Base-by-base conservation (phyloP, 2,329 filamentous ascomycete genomes). In the Phialemoniopsis sp. region DNA sequence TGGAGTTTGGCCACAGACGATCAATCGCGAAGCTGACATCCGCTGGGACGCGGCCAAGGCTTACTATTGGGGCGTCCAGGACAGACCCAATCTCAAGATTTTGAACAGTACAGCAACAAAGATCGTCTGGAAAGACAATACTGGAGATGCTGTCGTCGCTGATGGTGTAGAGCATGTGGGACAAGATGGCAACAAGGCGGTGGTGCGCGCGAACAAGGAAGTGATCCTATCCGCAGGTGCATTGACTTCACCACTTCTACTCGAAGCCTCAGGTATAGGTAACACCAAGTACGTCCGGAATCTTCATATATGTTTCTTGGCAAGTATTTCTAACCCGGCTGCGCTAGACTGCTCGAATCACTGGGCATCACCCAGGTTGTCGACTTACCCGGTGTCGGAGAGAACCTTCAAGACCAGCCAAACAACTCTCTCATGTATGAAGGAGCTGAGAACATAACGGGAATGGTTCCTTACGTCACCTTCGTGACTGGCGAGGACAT, bases 211-310 rank as follows among this genome's bases (percentile, higher is more conserved):
- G 3, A 56, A 49, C 6, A 70, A 64, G 43, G 72, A 76, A 44
- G 63, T 74, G 8, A 61, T 76, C 17, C 40, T 68, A 8, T 70
- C 68, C 0, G 68, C 66, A 0, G 75, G 76, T 0, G 56, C 73
- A 3, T 62, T 77, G 38, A 64, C 68, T 41, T 71, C 69, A 8
- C 74, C 76, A 1, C 57, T 68, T 1, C 67, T 80, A 12, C 64
- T 80, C 2, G 67, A 77, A 43, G 60, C 61, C 8, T 79, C 73
- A 1, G 76, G 75, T 0, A 63, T 80, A 13, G 75, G 76, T 1
- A 63, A 64, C 36, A 48, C 55, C 6, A 45, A 26, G 21, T 26
- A 26, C 10, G 21, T 26, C 21, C 10, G 10, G 6, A 10, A 26
- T 10, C 21, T 6, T 26, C 6, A 26, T 6, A 26, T 6, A 10